Evolutionary conservation across 768 basidiomycete species (phyloP).

Genomic region (Lanmaoa pseudosensibilis): DNA sequence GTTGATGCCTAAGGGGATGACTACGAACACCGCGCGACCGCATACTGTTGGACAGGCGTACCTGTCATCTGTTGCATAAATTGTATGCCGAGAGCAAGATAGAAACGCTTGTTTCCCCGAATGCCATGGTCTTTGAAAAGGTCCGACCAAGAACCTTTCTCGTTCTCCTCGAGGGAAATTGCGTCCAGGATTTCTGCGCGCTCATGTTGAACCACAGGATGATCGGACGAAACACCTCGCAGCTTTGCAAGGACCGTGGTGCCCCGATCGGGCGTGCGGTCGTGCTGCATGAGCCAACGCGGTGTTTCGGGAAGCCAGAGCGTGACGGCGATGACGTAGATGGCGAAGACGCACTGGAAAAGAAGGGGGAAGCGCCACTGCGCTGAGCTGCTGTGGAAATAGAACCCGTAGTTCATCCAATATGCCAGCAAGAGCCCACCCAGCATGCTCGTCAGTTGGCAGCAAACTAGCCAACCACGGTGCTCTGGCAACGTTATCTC

Average conservation of each 20-base stretch:
- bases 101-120: background rate
- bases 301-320: background rate
- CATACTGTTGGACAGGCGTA: background rate
- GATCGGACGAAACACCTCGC: background rate
- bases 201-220: background rate
- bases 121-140: background rate
- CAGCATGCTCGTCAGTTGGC: constrained; percentile 16
- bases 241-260: background rate
- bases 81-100: background rate
- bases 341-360: background rate
- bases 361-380: constrained; percentile 10
- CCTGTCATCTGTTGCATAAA: background rate
- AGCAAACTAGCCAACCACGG: constrained; percentile 16
- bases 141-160: background rate
- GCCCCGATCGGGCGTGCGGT: background rate
- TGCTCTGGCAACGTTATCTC: constrained; percentile 14
- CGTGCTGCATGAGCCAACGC: background rate
- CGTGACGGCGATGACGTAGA: background rate
- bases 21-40: too few species aligned
- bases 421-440: constrained; percentile 13
- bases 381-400: constrained; percentile 10
- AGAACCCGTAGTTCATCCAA: constrained; percentile 17
- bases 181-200: background rate
- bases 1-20: background rate
- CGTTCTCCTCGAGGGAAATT: background rate